These are phyloP conservation scores for Comarum palustre DNA, from an alignment of 306 rosid species.

Conservation along the genomic window DNA sequence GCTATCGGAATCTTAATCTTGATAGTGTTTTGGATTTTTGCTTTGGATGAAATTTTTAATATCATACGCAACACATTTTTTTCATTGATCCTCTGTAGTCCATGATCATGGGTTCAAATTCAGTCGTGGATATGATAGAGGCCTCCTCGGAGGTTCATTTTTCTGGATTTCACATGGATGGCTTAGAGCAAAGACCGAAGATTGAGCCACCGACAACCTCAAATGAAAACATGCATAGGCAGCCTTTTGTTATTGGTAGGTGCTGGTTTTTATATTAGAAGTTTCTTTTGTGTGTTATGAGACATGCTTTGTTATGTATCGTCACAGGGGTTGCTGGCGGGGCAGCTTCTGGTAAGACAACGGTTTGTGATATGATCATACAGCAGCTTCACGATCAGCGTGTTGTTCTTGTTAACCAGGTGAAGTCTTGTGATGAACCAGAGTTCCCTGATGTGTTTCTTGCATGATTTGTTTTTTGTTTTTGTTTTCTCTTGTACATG, in stretches of 20 bases:
- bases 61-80: no score
- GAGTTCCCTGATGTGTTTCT: not conserved
- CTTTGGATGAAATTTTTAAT: not conserved
- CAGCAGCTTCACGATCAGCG: constrained; percentile 99
- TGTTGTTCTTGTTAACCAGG: constrained; percentile 91
- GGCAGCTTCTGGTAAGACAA: constrained; percentile 93
- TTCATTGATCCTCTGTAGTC: no score
- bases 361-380: constrained; percentile 95
- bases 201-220: constrained; percentile 54
- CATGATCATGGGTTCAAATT: constrained; percentile 56
- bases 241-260: constrained; percentile 91
- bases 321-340: constrained; percentile 94
- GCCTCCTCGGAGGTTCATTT: constrained; percentile 93
- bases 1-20: constrained; percentile 21
- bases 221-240: constrained; percentile 48
- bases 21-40: not conserved
- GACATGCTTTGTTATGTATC: constrained; percentile 2
- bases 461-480: constrained; percentile 1
- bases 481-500: not conserved
- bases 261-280: constrained; percentile 7
- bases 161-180: constrained; percentile 80
- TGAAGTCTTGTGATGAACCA: constrained; percentile 9
- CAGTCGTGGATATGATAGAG: constrained; percentile 76
- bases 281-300: not conserved
- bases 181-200: constrained; percentile 46